Conservation (phyloP, 768 basidiomycete genomes). For the Suillus clintonianus region DNA sequence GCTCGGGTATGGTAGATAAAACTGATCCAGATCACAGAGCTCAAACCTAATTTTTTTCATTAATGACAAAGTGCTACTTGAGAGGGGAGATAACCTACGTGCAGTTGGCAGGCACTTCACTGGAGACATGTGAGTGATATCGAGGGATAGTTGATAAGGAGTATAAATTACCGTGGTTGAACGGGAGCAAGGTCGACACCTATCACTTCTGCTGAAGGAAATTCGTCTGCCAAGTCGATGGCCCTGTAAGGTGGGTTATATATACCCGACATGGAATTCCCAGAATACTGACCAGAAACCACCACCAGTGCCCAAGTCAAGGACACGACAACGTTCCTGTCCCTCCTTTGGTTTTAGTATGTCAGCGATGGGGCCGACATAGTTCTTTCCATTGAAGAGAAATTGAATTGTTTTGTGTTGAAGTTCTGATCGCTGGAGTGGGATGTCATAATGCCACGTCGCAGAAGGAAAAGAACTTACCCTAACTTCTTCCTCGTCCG, state of each 20-base stretch:
- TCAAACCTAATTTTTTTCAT: constrained; percentile 52
- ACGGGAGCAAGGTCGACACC: constrained; percentile 74
- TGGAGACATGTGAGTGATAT: constrained; percentile 30
- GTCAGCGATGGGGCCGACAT: constrained; percentile 64
- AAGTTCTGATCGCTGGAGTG: constrained; percentile 56
- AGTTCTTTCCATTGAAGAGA: constrained; percentile 62
- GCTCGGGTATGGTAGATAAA: constrained; percentile 62
- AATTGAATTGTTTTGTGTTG: constrained; percentile 70
- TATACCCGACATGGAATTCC: constrained; percentile 5
- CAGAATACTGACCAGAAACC: constrained; percentile 53
- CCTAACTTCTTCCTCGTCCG: constrained; percentile 65
- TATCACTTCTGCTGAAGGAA: constrained; percentile 64
- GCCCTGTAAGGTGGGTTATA: constrained; percentile 46
- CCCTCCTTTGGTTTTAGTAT: constrained; percentile 44
- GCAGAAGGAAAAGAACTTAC: constrained; percentile 32
- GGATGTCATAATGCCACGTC: constrained; percentile 1
- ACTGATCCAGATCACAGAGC: constrained; percentile 65
- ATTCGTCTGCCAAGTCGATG: constrained; percentile 73
- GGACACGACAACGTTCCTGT: constrained; percentile 41
- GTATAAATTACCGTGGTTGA: constrained; percentile 57
- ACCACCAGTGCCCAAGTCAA: constrained; percentile 71
- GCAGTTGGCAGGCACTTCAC: constrained; percentile 70
- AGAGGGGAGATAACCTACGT: constrained; percentile 48
- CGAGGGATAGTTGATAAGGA: constrained; percentile 1
- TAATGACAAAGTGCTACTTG: constrained; percentile 6